Percentiles rank a stretch among this genome's conserved stretches.
Evolutionary conservation across 1,139 yeast species (phyloP).

Genomic region (Taphrina pruni): DNA sequence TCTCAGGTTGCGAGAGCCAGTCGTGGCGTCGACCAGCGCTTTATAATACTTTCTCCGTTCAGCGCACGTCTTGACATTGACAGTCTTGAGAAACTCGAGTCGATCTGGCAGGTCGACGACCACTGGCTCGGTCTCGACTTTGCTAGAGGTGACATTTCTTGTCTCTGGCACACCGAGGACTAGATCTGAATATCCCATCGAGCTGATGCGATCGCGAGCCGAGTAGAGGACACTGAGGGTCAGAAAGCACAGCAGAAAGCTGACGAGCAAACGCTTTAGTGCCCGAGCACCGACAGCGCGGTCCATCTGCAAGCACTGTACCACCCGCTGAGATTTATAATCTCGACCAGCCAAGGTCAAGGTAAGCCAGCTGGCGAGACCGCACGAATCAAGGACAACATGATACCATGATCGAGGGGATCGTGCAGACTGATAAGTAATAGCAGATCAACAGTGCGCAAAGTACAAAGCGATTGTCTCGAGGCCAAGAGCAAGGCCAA

Average conservation of each 20-base stretch:
- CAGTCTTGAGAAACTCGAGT: neutral
- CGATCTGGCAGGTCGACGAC: neutral
- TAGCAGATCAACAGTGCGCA: too few species aligned
- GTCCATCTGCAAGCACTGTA: neutral
- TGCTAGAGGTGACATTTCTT: neutral
- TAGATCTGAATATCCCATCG: conserved; percentile 4
- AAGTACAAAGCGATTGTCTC: too few species aligned
- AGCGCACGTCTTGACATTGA: conserved; percentile 5
- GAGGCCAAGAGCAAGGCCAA: too few species aligned
- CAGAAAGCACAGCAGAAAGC: conserved; percentile 3
- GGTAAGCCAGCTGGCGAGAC: neutral
- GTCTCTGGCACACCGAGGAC: neutral
- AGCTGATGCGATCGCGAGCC: conserved; percentile 4
- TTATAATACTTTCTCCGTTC: conserved; percentile 13
- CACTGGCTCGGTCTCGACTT: neutral
- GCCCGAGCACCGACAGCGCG: conserved; percentile 15
- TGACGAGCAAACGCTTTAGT: conserved; percentile 3
- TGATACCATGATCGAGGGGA: too few species aligned
- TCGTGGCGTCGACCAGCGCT: conserved; percentile 6
- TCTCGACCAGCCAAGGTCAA: too few species aligned
- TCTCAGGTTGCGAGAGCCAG: conserved; percentile 1
- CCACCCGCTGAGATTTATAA: too few species aligned
- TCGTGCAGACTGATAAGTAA: too few species aligned
- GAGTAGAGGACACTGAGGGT: conserved; percentile 10
- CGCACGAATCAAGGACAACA: too few species aligned